Base-by-base conservation (phyloP, 2,329 filamentous ascomycete species). In the Claviceps purpurea region DNA sequence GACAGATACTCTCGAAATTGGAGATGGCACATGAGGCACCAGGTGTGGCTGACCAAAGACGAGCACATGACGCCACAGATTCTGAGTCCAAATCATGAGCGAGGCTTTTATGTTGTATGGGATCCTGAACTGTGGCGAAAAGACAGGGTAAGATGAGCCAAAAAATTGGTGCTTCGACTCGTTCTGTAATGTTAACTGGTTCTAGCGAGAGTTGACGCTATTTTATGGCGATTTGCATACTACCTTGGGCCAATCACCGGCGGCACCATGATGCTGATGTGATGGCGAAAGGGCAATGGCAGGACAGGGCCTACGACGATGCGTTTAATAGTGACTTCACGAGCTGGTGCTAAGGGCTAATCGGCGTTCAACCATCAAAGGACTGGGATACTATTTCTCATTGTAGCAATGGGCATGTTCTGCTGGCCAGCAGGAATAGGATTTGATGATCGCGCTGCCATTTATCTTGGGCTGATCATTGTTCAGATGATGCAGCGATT, bases 1-100 rank as follows among this genome's bases (percentile, higher is more conserved):
- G n/a, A 8, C 53, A 84, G 80, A 44, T 78, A 79, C 59, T 75
- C 74, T 54, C 75, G 81, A 20, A 82, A 82, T 63, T 85, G 81
- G 81, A 71, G 81, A 55, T 85, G 81, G 76, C 81, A 85, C 63
- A 83, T 83, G 69, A 81, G 81, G 63, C 66, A 81, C 24, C 78
- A 80, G 57, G 65, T 83, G 24, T 85, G 81, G 81, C 66, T 85
- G 49, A 84, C 81, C 5, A 84, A 84, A 64, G 81, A 84, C 59
- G 79, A 84, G 52, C 69, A 79, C 57, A 79, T 84, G 78, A 74
- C 77, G 45, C 81, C 81, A 34, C 78, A 81, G 54, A 71, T 75
- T 16, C 64, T 84, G 45, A 77, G 77, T 50, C 73, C 73, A 13
- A 76, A 70, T 50, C 76, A 79, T 49, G 81, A 85, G 65, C 76